Evolutionary conservation across 768 basidiomycete genomes (phyloP).

Genomic region (Rickenella mellea): DNA sequence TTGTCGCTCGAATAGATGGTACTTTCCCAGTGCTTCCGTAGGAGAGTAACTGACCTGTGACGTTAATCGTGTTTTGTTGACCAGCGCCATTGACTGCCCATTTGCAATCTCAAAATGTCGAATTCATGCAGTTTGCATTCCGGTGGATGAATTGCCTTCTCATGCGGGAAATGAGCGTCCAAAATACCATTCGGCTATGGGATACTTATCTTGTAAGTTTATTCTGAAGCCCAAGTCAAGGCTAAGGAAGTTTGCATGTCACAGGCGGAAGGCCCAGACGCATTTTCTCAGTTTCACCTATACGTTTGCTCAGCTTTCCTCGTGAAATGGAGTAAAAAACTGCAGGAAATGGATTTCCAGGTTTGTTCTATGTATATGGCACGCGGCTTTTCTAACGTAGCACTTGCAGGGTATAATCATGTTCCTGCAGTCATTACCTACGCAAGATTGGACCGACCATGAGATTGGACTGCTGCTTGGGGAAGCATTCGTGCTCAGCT

Average conservation of each 20-base stretch:
- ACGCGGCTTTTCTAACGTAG: neutral
- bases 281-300: slow-evolving; percentile 97
- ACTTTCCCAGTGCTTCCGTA: slow-evolving; percentile 10
- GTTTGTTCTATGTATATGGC: slow-evolving; percentile 29
- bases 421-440: slow-evolving; percentile 90
- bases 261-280: slow-evolving; percentile 93
- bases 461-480: slow-evolving; percentile 92
- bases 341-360: slow-evolving; percentile 98
- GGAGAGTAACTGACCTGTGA: neutral
- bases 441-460: slow-evolving; percentile 90
- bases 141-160: slow-evolving; percentile 99
- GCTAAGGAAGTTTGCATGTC: neutral
- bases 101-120: slow-evolving; percentile 83
- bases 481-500: slow-evolving; percentile 90
- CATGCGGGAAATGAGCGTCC: slow-evolving; percentile 96
- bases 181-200: slow-evolving; percentile 99
- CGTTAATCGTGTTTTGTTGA: neutral
- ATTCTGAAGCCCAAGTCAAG: neutral
- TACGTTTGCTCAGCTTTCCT: slow-evolving; percentile 98
- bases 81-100: slow-evolving; percentile 81
- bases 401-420: slow-evolving; percentile 85
- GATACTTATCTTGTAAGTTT: slow-evolving; percentile 88
- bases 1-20: slow-evolving; percentile 88
- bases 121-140: slow-evolving; percentile 99
- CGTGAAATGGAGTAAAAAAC: slow-evolving; percentile 87